Conservation (phyloP, 768 basidiomycete species). For the Auricularia auricula-judae region DNA sequence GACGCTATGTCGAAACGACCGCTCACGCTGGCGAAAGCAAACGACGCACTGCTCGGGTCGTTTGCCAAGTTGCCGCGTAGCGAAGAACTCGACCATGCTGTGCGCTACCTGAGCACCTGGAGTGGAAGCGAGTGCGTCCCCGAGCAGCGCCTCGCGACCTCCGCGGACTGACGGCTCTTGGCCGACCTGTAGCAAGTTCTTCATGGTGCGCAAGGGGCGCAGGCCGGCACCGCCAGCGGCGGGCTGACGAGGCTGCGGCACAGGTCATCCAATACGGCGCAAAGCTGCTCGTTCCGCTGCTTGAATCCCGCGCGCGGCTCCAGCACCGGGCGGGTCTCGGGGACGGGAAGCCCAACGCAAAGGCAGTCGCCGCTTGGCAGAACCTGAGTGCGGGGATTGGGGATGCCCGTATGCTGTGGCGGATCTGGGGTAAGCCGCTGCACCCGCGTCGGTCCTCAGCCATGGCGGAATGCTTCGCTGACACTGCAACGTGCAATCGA, state of each 20-base stretch:
- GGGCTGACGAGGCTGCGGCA: background rate
- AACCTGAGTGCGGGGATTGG: slow-evolving; percentile 29
- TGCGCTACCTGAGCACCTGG: slow-evolving; percentile 73
- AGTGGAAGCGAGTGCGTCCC: slow-evolving; percentile 72
- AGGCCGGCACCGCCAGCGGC: background rate
- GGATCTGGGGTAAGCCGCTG: slow-evolving; percentile 63
- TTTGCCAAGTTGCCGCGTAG: slow-evolving; percentile 51
- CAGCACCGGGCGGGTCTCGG: slow-evolving; percentile 56
- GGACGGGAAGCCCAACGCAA: slow-evolving; percentile 12
- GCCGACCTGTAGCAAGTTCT: slow-evolving; percentile 50
- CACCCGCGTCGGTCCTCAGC: background rate
- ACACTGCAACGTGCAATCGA: background rate
- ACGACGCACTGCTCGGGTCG: slow-evolving; percentile 52
- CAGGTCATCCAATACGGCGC: slow-evolving; percentile 66
- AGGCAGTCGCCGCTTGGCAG: background rate
- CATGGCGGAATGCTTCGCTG: background rate
- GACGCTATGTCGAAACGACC: slow-evolving; percentile 38
- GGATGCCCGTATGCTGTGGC: slow-evolving; percentile 61
- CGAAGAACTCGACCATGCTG: slow-evolving; percentile 56
- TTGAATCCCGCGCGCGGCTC: slow-evolving; percentile 55
- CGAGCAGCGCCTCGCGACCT: slow-evolving; percentile 6
- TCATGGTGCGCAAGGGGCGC: slow-evolving; percentile 38
- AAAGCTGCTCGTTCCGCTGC: slow-evolving; percentile 57
- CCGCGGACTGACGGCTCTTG: slow-evolving; percentile 4
- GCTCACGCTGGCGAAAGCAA: slow-evolving; percentile 38